phyloP scores from a whole-genome alignment of 495 filamentous ascomycete species.

The Saxispiralis lemnorum region DNA sequence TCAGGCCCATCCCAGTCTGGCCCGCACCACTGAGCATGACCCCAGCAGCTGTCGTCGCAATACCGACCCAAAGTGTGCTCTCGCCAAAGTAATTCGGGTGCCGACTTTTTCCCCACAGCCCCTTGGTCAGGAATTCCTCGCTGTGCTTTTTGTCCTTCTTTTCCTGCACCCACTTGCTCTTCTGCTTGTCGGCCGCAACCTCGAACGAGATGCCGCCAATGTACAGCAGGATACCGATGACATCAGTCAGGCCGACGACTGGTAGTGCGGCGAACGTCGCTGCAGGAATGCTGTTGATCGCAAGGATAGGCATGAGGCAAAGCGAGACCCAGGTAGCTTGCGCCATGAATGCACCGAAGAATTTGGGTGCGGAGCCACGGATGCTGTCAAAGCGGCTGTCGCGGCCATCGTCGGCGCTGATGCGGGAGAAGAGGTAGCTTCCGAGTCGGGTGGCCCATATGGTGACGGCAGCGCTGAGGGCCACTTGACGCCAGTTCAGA shows the following conservation, averaged over 20 bases:
- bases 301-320: slow-evolving; percentile 41
- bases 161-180: slow-evolving; percentile 35
- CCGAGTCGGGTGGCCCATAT: slow-evolving; percentile 45
- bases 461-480: slow-evolving; percentile 35
- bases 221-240: slow-evolving; percentile 38
- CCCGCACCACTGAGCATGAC: slow-evolving; percentile 29
- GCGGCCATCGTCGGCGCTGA: slow-evolving; percentile 30
- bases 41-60: slow-evolving; percentile 34
- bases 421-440: slow-evolving; percentile 38
- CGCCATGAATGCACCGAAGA: slow-evolving; percentile 36
- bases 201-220: slow-evolving; percentile 40
- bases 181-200: slow-evolving; percentile 41
- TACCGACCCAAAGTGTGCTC: slow-evolving; percentile 44
- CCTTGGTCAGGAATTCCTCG: slow-evolving; percentile 42
- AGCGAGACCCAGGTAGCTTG: slow-evolving; percentile 48
- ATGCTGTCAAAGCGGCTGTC: slow-evolving; percentile 48
- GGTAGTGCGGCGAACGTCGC: slow-evolving; percentile 27
- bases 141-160: slow-evolving; percentile 41
- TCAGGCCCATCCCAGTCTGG: slow-evolving; percentile 32
- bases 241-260: slow-evolving; percentile 28
- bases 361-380: slow-evolving; percentile 32
- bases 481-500: slow-evolving; percentile 43
- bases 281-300: slow-evolving; percentile 40
- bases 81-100: slow-evolving; percentile 58
- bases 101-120: slow-evolving; percentile 40